A percentile compares a stretch with the other conserved stretches of the same genome.
Evolutionary conservation across 2,329 filamentous ascomycete species (phyloP).

Genomic region (Xylaria polymorpha): DNA sequence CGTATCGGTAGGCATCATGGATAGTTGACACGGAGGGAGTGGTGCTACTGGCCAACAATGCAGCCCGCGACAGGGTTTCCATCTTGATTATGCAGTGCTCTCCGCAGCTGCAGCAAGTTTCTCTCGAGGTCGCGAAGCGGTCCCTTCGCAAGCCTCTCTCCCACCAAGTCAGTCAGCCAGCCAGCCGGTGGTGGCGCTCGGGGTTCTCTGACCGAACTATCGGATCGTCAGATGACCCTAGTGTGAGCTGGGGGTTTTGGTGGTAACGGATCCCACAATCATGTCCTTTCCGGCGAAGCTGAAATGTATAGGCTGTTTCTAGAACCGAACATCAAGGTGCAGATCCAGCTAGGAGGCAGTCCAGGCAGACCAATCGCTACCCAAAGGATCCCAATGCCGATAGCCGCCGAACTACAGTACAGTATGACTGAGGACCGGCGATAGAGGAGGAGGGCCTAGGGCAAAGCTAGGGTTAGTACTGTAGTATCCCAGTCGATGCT

Average conservation of each 20-base stretch:
- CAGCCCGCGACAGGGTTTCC: constrained; percentile 31
- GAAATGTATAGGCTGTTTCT: constrained; percentile 25
- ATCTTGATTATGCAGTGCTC: constrained; percentile 33
- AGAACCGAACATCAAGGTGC: constrained; percentile 1
- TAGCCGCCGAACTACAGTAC: constrained; percentile 15
- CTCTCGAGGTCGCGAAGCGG: constrained; percentile 31
- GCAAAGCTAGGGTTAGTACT: background rate
- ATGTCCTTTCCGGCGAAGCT: constrained; percentile 23
- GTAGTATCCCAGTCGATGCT: background rate
- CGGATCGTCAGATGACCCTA: constrained; percentile 32
- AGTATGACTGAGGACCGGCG: background rate
- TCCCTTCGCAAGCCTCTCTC: constrained; percentile 12
- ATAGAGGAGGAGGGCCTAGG: background rate
- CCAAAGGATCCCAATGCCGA: constrained; percentile 15
- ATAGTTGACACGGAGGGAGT: constrained; percentile 17
- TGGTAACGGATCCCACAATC: constrained; percentile 8
- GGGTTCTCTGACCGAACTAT: constrained; percentile 28
- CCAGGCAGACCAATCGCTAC: background rate
- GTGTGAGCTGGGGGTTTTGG: constrained; percentile 19
- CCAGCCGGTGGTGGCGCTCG: constrained; percentile 18
- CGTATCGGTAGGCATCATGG: constrained; percentile 4
- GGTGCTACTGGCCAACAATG: constrained; percentile 22
- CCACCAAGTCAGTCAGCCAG: constrained; percentile 14
- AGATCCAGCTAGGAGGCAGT: constrained; percentile 1
- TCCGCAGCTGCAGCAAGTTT: constrained; percentile 30